Percentiles rank a stretch among this genome's conserved stretches.
Evolutionary conservation across 2,329 filamentous ascomycete genomes (phyloP).

Genomic region (Raffaelea ambrosiae): DNA sequence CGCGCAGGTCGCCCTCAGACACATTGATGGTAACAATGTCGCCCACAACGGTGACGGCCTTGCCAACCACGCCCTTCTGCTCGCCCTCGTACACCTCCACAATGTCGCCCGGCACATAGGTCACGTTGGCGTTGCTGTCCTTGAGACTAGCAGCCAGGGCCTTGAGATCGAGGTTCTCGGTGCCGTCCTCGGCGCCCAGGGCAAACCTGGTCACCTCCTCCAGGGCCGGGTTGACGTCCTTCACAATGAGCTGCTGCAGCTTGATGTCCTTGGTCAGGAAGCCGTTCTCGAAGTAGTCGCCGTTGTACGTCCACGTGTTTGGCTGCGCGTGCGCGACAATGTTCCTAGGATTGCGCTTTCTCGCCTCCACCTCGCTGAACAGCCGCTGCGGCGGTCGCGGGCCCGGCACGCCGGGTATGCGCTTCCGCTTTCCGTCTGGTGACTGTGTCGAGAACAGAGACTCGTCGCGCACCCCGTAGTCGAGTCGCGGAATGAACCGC

Average conservation of each 20-base stretch:
- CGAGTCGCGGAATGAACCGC: conserved; percentile 79
- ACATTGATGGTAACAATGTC: conserved; percentile 89
- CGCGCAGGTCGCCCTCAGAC: conserved; percentile 70
- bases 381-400: conserved; percentile 77
- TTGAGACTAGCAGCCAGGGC: conserved; percentile 86
- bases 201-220: conserved; percentile 96
- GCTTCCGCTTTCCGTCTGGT: conserved; percentile 70
- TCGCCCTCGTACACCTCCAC: conserved; percentile 95
- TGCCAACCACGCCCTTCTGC: conserved; percentile 83
- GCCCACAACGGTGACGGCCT: conserved; percentile 74
- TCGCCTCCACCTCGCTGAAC: conserved; percentile 88
- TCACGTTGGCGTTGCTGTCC: conserved; percentile 68
- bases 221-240: conserved; percentile 84
- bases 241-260: conserved; percentile 74
- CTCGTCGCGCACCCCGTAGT: conserved; percentile 86
- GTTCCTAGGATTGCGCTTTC: conserved; percentile 67
- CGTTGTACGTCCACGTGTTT: conserved; percentile 76
- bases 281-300: conserved; percentile 84
- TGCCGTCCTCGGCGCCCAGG: conserved; percentile 79
- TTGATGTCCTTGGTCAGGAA: conserved; percentile 93
- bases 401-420: conserved; percentile 47
- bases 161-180: conserved; percentile 85
- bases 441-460: conserved; percentile 33
- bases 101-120: conserved; percentile 88
- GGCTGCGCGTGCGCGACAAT: conserved; percentile 62